These are phyloP conservation scores for Hirschioporus abietinus DNA, from an alignment of 768 basidiomycete species.

Conservation along the genomic window DNA sequence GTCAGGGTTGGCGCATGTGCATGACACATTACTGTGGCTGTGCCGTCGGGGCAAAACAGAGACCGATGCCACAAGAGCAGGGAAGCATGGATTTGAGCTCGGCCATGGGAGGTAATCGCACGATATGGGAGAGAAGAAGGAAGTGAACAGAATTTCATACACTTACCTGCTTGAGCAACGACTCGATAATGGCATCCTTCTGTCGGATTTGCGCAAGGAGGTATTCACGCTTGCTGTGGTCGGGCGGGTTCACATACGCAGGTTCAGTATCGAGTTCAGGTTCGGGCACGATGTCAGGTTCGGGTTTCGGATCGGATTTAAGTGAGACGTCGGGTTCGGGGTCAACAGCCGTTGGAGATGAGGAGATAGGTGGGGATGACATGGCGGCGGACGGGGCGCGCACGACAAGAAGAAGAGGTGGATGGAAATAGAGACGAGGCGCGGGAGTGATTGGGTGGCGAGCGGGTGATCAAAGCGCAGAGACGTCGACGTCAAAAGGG, in stretches of 20 bases:
- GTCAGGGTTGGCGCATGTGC: background rate
- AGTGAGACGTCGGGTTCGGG: background rate
- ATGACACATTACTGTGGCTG: background rate
- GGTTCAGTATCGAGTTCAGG: background rate
- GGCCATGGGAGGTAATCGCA: background rate
- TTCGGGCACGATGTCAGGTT: background rate
- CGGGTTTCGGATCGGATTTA: background rate
- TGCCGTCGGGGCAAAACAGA: background rate
- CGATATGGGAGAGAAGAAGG: too few relatives aligned
- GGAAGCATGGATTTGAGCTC: background rate
- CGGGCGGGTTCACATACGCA: background rate
- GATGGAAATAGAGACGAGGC: background rate
- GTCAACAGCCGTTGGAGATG: background rate
- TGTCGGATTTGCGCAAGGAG: slow-evolving; percentile 80
- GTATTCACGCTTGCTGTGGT: slow-evolving; percentile 74
- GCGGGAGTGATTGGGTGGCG: background rate
- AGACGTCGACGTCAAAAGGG: background rate
- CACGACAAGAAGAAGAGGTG: background rate
- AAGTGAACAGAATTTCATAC: background rate
- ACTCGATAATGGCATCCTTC: slow-evolving; percentile 84
- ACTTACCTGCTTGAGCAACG: slow-evolving; percentile 70
- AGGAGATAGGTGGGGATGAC: background rate
- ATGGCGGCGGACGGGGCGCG: background rate
- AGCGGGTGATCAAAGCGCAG: background rate
- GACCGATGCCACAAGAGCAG: background rate